Evolutionary conservation across 768 basidiomycete species (phyloP).

Genomic region (Xerocomellus chrysenteron): DNA sequence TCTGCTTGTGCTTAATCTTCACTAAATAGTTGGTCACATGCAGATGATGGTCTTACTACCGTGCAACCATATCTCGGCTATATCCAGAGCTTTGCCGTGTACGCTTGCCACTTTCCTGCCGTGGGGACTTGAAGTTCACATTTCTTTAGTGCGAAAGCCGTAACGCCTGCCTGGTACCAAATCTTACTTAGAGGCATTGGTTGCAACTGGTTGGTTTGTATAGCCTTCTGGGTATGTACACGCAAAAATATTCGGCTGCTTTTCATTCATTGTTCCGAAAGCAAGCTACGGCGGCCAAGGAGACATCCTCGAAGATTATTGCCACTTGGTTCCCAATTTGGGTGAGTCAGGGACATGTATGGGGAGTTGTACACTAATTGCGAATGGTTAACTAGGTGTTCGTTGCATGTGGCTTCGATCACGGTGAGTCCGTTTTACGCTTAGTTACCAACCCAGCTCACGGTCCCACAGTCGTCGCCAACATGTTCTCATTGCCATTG

Average conservation of each 20-base stretch:
- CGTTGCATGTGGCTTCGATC: slow-evolving; percentile 69
- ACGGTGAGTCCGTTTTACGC: slow-evolving; percentile 43
- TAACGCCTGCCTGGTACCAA: slow-evolving; percentile 66
- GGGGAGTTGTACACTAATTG: not conserved
- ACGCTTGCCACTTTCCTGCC: slow-evolving; percentile 18
- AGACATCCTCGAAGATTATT: slow-evolving; percentile 69
- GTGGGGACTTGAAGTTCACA: slow-evolving; percentile 1
- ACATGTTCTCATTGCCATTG: slow-evolving; percentile 73
- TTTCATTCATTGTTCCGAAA: slow-evolving; percentile 26
- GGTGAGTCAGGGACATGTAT: slow-evolving; percentile 38
- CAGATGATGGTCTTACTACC: slow-evolving; percentile 62
- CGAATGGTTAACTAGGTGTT: slow-evolving; percentile 46
- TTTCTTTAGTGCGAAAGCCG: slow-evolving; percentile 55
- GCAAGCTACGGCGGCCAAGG: slow-evolving; percentile 69
- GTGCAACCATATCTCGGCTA: slow-evolving; percentile 55
- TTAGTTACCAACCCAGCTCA: not conserved
- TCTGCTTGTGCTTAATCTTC: not conserved
- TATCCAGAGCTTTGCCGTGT: slow-evolving; percentile 58
- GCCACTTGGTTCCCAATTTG: slow-evolving; percentile 75
- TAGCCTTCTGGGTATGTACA: slow-evolving; percentile 66
- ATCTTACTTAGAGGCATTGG: slow-evolving; percentile 73
- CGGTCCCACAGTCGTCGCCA: slow-evolving; percentile 53
- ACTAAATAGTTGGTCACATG: not conserved
- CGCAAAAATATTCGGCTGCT: not conserved
- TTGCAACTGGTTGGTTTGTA: slow-evolving; percentile 74